Conservation (phyloP, 225 moss, liverwort and hornwort genomes). For the Pseudoscleropodium purum region DNA sequence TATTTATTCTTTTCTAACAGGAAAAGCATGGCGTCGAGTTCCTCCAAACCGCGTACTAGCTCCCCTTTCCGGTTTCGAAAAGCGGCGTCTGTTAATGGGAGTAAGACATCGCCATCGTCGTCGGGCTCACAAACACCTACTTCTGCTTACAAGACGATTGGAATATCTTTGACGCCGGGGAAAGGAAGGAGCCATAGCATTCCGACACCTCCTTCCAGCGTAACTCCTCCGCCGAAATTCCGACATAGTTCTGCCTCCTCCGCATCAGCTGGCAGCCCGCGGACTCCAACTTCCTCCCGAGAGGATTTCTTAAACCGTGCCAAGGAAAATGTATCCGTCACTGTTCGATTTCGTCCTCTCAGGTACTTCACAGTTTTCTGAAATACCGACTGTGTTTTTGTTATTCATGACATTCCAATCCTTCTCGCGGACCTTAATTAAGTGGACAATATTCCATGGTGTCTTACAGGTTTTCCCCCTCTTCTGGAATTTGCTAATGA, state of each 20-base stretch:
- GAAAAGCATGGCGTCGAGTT: conserved; percentile 31
- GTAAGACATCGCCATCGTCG: conserved; percentile 47
- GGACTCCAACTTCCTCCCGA: conserved; percentile 74
- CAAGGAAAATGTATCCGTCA: conserved; percentile 91
- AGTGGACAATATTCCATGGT: not conserved
- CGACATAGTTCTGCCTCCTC: conserved; percentile 61
- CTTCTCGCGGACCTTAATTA: not conserved
- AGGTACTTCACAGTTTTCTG: conserved; percentile 41
- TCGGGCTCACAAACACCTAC: conserved; percentile 50
- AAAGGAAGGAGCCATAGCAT: conserved; percentile 26
- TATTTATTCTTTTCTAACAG: not conserved
- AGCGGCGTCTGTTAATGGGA: conserved; percentile 37
- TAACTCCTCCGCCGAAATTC: conserved; percentile 60
- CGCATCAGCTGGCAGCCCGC: conserved; percentile 64
- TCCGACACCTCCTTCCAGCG: conserved; percentile 23
- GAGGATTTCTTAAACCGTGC: conserved; percentile 70
- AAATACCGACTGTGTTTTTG: not conserved
- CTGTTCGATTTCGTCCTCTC: conserved; percentile 94
- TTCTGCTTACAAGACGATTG: conserved; percentile 41
- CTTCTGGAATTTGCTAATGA: not conserved
- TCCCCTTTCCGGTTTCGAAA: conserved; percentile 52
- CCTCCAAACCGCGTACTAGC: conserved; percentile 48
- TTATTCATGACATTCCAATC: not conserved
- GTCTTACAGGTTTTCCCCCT: not conserved
- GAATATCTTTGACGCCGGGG: conserved; percentile 37